Evolutionary conservation across 345 rosid genomes (phyloP).

Genomic region (Physaria fendleri): DNA sequence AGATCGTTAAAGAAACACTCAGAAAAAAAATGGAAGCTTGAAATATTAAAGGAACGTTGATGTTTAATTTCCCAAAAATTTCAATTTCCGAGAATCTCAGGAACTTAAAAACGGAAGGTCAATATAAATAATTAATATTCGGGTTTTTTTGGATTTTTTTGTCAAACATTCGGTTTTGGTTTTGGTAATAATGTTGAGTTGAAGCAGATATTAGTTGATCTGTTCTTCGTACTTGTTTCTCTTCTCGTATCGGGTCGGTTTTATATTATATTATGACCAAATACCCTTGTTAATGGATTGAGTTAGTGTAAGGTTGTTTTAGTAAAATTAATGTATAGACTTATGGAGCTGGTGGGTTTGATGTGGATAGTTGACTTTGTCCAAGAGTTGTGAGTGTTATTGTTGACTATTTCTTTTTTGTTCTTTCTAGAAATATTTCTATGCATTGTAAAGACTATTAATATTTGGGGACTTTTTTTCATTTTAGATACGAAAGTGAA

Average conservation of each 20-base stretch:
- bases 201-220: conserved; percentile 28
- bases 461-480: too few species aligned
- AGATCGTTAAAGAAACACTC: not conserved
- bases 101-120: not conserved
- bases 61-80: not conserved
- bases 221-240: conserved; percentile 14
- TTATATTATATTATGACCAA: not conserved
- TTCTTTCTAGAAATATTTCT: not conserved
- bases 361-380: conserved; percentile 22
- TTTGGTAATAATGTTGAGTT: conserved; percentile 19
- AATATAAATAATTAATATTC: not conserved
- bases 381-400: not conserved
- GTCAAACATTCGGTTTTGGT: not conserved
- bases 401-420: not conserved
- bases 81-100: not conserved
- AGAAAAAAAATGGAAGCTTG: not conserved
- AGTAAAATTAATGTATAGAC: not conserved
- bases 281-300: not conserved
- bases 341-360: conserved; percentile 24
- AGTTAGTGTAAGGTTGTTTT: not conserved
- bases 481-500: too few species aligned
- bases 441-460: too few species aligned
- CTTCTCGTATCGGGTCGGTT: not conserved
- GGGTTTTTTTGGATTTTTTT: too few species aligned
- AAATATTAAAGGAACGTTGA: not conserved